phyloP scores from a whole-genome alignment of 805 yeast genomes.

The Starmerella stigmatis region DNA sequence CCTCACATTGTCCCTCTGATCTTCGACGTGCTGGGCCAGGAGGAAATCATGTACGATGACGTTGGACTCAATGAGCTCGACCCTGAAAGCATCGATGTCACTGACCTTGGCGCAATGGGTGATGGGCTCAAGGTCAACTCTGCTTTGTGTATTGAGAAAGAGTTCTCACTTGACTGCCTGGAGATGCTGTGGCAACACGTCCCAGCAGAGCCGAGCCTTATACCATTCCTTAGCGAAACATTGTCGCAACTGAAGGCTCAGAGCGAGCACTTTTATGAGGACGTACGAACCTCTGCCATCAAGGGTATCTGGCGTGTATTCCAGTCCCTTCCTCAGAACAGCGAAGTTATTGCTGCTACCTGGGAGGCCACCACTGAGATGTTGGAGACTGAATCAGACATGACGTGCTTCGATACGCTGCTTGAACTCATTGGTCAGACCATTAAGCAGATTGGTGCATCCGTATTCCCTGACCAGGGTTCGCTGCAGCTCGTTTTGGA shows the following conservation, averaged over 20 bases:
- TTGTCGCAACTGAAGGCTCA: constrained; percentile 53
- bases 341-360: constrained; percentile 51
- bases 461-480: constrained; percentile 46
- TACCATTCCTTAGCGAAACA: constrained; percentile 18
- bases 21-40: constrained; percentile 71
- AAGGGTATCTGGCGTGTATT: constrained; percentile 74
- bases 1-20: constrained; percentile 74
- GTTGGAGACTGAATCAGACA: constrained; percentile 72
- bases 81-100: constrained; percentile 36
- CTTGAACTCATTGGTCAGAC: constrained; percentile 65
- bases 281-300: constrained; percentile 81
- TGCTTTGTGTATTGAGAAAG: constrained; percentile 92
- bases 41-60: constrained; percentile 47
- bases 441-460: constrained; percentile 59
- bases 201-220: constrained; percentile 35
- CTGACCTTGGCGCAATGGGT: constrained; percentile 32
- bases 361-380: constrained; percentile 54
- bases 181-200: constrained; percentile 70
- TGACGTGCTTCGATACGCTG: constrained; percentile 66
- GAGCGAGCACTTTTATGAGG: constrained; percentile 70
- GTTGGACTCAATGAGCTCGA: constrained; percentile 31
- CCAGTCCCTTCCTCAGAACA: constrained; percentile 55
- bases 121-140: constrained; percentile 80
- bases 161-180: constrained; percentile 79
- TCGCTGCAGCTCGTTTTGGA: constrained; percentile 58